Conservation (phyloP, 495 filamentous ascomycete species). For the Penicillium longicatenatum region DNA sequence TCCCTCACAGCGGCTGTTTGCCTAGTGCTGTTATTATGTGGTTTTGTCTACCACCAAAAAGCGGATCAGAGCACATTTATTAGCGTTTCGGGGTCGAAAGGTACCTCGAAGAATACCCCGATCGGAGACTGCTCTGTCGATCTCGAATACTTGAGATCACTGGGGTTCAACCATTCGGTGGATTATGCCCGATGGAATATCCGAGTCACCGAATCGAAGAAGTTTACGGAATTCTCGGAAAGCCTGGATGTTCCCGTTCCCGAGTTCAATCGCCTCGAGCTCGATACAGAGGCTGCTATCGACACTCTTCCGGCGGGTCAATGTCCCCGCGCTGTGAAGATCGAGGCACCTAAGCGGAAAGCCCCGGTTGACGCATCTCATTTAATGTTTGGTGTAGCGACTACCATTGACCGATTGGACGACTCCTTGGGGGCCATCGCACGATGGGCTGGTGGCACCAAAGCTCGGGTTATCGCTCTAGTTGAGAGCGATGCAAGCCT, state of each 20-base stretch:
- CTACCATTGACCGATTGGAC: conserved; percentile 47
- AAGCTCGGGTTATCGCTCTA: conserved; percentile 45
- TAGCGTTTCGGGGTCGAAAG: not conserved
- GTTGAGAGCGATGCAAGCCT: conserved; percentile 19
- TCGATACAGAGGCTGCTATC: not conserved
- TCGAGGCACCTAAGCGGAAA: conserved; percentile 21
- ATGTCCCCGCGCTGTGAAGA: conserved; percentile 7
- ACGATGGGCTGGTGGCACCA: conserved; percentile 53
- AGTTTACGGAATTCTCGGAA: conserved; percentile 6
- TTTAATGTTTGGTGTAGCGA: conserved; percentile 53
- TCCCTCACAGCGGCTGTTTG: not conserved
- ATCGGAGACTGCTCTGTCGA: not conserved
- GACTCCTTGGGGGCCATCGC: conserved; percentile 44
- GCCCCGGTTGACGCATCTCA: conserved; percentile 35
- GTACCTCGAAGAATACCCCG: not conserved
- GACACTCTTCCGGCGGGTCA: not conserved
- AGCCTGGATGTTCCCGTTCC: not conserved
- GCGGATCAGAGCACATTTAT: not conserved
- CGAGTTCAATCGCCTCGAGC: not conserved
- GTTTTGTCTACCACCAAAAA: not conserved
- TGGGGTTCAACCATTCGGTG: not conserved
- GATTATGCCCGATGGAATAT: conserved; percentile 16
- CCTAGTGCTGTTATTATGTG: not conserved
- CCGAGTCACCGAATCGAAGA: conserved; percentile 1
- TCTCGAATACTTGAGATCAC: not conserved